Evolutionary conservation across 345 rosid species (phyloP).

Genomic region (Eucalyptus microcorys): DNA sequence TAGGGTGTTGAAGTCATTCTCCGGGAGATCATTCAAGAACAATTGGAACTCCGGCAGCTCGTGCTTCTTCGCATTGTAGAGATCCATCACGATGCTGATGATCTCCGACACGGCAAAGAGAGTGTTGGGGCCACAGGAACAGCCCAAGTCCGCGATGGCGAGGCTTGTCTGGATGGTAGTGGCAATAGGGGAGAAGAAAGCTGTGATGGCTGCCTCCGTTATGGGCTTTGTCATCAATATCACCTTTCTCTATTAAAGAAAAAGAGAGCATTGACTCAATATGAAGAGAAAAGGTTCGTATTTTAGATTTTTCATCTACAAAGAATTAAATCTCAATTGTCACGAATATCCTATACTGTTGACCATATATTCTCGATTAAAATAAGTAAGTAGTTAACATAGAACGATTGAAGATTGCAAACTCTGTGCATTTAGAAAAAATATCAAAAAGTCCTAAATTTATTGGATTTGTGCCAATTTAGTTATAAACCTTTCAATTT

Average conservation of each 20-base stretch:
- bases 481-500: too few relatives aligned
- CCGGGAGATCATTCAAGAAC: not conserved
- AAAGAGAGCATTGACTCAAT: not conserved
- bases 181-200: not conserved
- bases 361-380: not conserved
- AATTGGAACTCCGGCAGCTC: not conserved
- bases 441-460: too few relatives aligned
- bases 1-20: too few relatives aligned
- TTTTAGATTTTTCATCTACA: not conserved
- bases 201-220: not conserved
- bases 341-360: too few relatives aligned
- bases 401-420: not conserved
- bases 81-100: not conserved
- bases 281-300: not conserved
- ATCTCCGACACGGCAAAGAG: not conserved
- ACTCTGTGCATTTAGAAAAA: not conserved
- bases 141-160: not conserved
- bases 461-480: not conserved
- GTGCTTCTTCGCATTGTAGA: constrained; percentile 1
- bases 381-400: too few relatives aligned
- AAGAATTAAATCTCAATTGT: not conserved
- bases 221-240: not conserved
- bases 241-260: not conserved
- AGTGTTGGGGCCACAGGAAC: constrained; percentile 39
- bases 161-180: not conserved